phyloP scores from a whole-genome alignment of 1,139 yeast genomes.

The Pichia sp. region DNA sequence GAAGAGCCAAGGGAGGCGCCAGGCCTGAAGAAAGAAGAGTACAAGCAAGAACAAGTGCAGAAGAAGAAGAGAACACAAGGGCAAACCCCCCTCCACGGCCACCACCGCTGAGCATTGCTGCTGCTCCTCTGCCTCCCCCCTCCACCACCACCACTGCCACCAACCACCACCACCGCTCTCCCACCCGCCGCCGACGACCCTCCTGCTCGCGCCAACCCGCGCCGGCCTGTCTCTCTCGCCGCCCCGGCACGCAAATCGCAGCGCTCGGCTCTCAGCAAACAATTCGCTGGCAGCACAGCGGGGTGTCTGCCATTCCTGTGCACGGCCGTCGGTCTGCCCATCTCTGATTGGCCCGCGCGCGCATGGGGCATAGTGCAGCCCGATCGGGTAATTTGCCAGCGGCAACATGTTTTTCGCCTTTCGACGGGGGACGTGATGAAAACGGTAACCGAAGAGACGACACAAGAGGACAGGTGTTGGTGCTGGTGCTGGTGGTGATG shows the following conservation, averaged over 20 bases:
- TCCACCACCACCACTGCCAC: not conserved
- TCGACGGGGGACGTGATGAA: not conserved
- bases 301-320: not conserved
- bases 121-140: not conserved
- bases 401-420: not conserved
- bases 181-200: not conserved
- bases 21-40: not conserved
- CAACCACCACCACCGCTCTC: not conserved
- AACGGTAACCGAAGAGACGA: too few relatives aligned
- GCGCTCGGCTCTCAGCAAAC: not conserved
- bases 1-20: not conserved
- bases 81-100: not conserved
- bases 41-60: not conserved
- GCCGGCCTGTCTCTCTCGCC: too few relatives aligned
- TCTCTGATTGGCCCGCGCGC: not conserved
- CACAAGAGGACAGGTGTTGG: too few relatives aligned
- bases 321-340: not conserved
- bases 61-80: slow-evolving; percentile 2
- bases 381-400: not conserved
- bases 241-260: not conserved
- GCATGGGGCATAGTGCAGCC: not conserved
- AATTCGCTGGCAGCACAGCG: not conserved
- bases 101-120: slow-evolving; percentile 1
- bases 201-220: not conserved
- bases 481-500: too few relatives aligned